phyloP scores from a whole-genome alignment of 768 basidiomycete genomes.

The Strobilomyces confusus region DNA sequence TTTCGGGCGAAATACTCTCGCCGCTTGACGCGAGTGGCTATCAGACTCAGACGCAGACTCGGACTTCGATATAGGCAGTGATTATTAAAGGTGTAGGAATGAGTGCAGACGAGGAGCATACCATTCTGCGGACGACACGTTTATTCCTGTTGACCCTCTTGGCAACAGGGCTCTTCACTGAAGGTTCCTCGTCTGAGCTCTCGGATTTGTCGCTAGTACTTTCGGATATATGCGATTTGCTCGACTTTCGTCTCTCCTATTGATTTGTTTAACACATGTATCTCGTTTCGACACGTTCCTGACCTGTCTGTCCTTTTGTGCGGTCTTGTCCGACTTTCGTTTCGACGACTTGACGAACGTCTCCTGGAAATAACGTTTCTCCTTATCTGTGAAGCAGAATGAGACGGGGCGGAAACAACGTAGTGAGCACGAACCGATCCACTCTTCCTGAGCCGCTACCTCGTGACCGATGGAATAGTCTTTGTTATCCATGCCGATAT shows the following conservation, averaged over 20 bases:
- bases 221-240: slow-evolving; percentile 3
- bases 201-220: slow-evolving; percentile 7
- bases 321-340: slow-evolving; percentile 11
- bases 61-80: slow-evolving; percentile 11
- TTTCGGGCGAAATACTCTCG: slow-evolving; percentile 2
- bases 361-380: slow-evolving; percentile 36
- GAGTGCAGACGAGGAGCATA: slow-evolving; percentile 2
- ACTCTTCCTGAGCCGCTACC: slow-evolving; percentile 40
- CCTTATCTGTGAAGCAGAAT: slow-evolving; percentile 29
- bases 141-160: slow-evolving; percentile 7
- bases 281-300: neutral
- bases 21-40: neutral
- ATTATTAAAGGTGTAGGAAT: neutral
- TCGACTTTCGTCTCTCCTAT: slow-evolving; percentile 17
- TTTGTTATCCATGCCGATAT: slow-evolving; percentile 52
- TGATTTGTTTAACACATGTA: neutral
- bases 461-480: slow-evolving; percentile 50
- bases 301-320: slow-evolving; percentile 21
- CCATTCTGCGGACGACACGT: slow-evolving; percentile 9
- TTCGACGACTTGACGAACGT: slow-evolving; percentile 24
- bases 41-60: slow-evolving; percentile 14
- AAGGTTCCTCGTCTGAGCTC: slow-evolving; percentile 6
- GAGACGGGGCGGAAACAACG: neutral
- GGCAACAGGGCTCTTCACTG: neutral
- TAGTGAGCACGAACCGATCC: slow-evolving; percentile 49